phyloP scores from a whole-genome alignment of 1,284 basidiomycete species.

The Puccinia triticina region DNA sequence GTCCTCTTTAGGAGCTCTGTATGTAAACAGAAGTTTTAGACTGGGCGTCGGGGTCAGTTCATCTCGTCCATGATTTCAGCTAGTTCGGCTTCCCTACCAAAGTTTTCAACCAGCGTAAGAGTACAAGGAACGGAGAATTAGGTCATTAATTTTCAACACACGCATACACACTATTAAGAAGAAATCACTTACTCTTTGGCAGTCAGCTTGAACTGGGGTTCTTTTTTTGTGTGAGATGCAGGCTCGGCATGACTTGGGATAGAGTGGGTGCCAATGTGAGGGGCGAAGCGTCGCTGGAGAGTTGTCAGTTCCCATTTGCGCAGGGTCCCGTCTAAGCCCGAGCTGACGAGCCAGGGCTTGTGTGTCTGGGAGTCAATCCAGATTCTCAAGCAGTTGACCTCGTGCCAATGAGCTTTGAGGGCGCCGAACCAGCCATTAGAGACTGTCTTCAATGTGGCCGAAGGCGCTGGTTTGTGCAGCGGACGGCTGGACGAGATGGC shows the following conservation, averaged over 20 bases:
- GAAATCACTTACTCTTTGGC: slow-evolving; percentile 20
- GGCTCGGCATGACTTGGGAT: slow-evolving; percentile 54
- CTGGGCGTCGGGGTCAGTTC: not conserved
- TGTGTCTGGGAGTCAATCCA: slow-evolving; percentile 70
- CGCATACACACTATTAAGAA: not conserved
- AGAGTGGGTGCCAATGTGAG: slow-evolving; percentile 41
- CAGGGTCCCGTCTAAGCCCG: slow-evolving; percentile 80
- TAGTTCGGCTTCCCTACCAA: slow-evolving; percentile 14
- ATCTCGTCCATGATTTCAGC: slow-evolving; percentile 20
- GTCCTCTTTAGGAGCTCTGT: not conserved
- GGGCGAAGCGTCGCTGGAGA: not conserved
- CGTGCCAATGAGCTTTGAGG: slow-evolving; percentile 82
- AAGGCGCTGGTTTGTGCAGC: slow-evolving; percentile 28
- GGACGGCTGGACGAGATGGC: not conserved
- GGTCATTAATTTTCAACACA: not conserved
- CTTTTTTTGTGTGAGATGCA: not conserved
- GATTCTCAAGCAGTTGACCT: slow-evolving; percentile 72
- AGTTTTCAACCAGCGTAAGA: not conserved
- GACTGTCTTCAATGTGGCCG: not conserved
- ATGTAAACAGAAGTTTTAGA: too few relatives aligned
- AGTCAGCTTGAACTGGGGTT: slow-evolving; percentile 13
- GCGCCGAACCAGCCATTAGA: slow-evolving; percentile 63
- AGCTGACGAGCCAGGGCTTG: slow-evolving; percentile 71
- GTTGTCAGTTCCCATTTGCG: slow-evolving; percentile 72
- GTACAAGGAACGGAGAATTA: too few relatives aligned